phyloP scores from a whole-genome alignment of 164 flowering plant genomes.

The Euptelea pleiosperma region DNA sequence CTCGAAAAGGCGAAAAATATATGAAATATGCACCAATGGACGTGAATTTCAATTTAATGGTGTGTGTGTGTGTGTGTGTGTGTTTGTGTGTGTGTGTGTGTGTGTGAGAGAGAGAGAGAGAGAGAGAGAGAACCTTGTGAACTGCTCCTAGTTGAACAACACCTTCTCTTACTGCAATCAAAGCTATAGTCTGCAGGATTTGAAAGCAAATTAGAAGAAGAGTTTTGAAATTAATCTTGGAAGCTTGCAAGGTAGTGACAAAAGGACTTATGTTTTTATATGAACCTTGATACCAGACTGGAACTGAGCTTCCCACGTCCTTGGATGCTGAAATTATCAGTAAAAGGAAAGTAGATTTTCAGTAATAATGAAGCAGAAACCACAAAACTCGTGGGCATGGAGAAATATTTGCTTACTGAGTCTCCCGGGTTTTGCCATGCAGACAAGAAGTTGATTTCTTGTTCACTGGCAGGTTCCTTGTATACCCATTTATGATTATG shows the following conservation, averaged over 20 bases:
- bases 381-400: neutral
- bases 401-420: slow-evolving; percentile 42
- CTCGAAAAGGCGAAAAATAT: too few relatives aligned
- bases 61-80: too few relatives aligned
- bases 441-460: slow-evolving; percentile 83
- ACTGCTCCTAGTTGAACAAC: slow-evolving; percentile 86
- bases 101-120: slow-evolving; percentile 25
- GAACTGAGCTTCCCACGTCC: slow-evolving; percentile 99
- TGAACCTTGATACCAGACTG: slow-evolving; percentile 91
- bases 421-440: slow-evolving; percentile 94
- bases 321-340: slow-evolving; percentile 63
- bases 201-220: slow-evolving; percentile 4
- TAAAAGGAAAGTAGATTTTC: neutral
- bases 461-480: slow-evolving; percentile 82
- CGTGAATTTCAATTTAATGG: too few relatives aligned
- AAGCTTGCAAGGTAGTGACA: neutral
- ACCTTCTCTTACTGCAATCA: slow-evolving; percentile 96
- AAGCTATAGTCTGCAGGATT: slow-evolving; percentile 79
- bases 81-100: too few relatives aligned
- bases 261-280: neutral
- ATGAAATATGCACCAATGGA: too few relatives aligned
- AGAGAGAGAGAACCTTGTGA: slow-evolving; percentile 56
- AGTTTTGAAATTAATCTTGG: neutral
- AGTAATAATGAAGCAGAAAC: neutral
- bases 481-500: slow-evolving; percentile 90